Conservation (phyloP, 441 rosid species). For the Pelargonium cotyledonis region DNA sequence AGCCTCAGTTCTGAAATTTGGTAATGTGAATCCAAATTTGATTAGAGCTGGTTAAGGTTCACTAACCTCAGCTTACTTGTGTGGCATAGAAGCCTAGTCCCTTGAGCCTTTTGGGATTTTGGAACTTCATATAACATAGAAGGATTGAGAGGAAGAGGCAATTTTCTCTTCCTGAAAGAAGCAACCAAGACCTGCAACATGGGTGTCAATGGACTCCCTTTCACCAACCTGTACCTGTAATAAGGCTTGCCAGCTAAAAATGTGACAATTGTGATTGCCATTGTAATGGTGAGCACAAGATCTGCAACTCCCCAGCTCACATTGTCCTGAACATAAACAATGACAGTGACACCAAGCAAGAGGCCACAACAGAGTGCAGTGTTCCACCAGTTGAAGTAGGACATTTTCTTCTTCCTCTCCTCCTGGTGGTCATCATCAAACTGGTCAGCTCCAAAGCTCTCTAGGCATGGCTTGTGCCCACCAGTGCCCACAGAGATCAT, state of each 20-base stretch:
- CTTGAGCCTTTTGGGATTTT: constrained; percentile 7
- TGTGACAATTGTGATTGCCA: constrained; percentile 20
- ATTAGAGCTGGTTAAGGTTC: background rate
- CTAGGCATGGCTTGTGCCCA: constrained; percentile 33
- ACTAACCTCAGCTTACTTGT: constrained; percentile 28
- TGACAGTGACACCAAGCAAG: constrained; percentile 27
- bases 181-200: constrained; percentile 32
- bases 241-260: constrained; percentile 24
- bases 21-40: background rate
- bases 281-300: constrained; percentile 22
- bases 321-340: constrained; percentile 27
- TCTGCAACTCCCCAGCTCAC: constrained; percentile 24
- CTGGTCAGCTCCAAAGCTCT: constrained; percentile 38
- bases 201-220: constrained; percentile 31
- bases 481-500: constrained; percentile 30
- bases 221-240: constrained; percentile 25
- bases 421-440: constrained; percentile 30
- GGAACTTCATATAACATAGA: constrained; percentile 21
- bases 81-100: constrained; percentile 25
- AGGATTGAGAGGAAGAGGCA: constrained; percentile 19
- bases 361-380: constrained; percentile 28
- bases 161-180: constrained; percentile 26
- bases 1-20: background rate
- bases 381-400: constrained; percentile 41
- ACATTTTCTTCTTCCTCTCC: constrained; percentile 36